phyloP scores from a whole-genome alignment of 306 rosid species.

The Sphenostylis stenocarpa region DNA sequence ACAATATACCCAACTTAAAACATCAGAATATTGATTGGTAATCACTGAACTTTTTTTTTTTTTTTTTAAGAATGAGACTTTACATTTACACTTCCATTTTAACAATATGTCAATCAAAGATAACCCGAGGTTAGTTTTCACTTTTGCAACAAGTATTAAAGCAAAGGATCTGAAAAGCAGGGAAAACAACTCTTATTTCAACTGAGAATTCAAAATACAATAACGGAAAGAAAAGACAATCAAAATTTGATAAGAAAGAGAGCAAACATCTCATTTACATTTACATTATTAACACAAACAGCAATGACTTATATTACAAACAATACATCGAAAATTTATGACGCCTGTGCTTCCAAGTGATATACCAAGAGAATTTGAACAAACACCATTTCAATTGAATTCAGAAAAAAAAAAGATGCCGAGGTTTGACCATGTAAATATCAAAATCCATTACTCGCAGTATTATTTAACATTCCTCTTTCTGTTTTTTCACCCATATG shows the following conservation, averaged over 20 bases:
- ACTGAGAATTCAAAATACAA: slow-evolving; percentile 2
- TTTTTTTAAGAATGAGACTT: no score
- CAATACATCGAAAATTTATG: slow-evolving; percentile 5
- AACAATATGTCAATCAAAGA: no score
- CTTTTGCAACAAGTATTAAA: no score
- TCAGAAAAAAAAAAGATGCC: background rate
- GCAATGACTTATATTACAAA: slow-evolving; percentile 25
- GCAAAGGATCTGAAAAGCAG: background rate
- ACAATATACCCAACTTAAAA: no score
- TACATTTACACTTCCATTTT: no score
- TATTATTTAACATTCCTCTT: background rate
- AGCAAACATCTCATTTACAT: slow-evolving; percentile 38
- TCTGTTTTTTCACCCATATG: background rate
- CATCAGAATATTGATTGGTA: no score
- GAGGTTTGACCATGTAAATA: slow-evolving; percentile 23
- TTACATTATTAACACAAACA: slow-evolving; percentile 52
- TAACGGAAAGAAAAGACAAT: background rate
- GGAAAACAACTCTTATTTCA: background rate
- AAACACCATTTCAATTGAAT: slow-evolving; percentile 31
- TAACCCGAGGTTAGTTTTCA: no score
- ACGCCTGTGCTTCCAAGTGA: slow-evolving; percentile 18
- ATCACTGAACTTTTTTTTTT: no score
- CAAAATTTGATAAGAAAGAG: slow-evolving; percentile 26
- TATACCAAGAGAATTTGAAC: slow-evolving; percentile 18
- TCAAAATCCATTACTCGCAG: slow-evolving; percentile 35